Conservation (phyloP, 495 filamentous ascomycete species). For the Aspergillus kassunensis region DNA sequence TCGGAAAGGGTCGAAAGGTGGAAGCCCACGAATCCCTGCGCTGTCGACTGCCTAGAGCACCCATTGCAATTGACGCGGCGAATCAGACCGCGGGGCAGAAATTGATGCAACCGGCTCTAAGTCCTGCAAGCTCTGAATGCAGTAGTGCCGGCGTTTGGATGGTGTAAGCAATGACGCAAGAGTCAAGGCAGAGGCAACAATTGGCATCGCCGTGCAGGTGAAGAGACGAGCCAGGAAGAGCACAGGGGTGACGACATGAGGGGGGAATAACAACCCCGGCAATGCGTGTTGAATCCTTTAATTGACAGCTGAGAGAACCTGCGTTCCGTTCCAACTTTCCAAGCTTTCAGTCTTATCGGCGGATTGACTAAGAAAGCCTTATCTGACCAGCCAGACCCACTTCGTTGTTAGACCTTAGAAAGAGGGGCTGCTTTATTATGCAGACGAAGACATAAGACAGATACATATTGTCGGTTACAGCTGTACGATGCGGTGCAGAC, state of each 20-base stretch:
- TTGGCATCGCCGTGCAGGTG: constrained; percentile 13
- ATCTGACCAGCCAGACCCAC: constrained; percentile 18
- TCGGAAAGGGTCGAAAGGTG: constrained; percentile 20
- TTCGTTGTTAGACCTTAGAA: constrained; percentile 3
- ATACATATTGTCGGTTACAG: too few relatives aligned
- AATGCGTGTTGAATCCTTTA: background rate
- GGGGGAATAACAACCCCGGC: background rate
- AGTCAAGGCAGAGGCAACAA: constrained; percentile 9
- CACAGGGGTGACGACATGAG: constrained; percentile 1
- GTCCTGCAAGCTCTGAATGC: too few relatives aligned
- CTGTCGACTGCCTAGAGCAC: constrained; percentile 33
- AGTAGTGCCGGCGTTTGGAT: too few relatives aligned
- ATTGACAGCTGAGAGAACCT: too few relatives aligned
- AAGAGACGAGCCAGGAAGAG: background rate
- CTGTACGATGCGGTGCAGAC: background rate
- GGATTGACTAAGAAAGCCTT: constrained; percentile 24
- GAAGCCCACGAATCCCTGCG: constrained; percentile 35
- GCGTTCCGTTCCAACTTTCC: too few relatives aligned
- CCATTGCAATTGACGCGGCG: constrained; percentile 23
- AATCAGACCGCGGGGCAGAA: background rate
- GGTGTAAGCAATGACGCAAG: constrained; percentile 19
- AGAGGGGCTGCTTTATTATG: too few relatives aligned
- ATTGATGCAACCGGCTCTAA: background rate
- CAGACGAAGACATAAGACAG: too few relatives aligned
- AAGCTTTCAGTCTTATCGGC: constrained; percentile 4